These are phyloP conservation scores for Cyberlindnera japonica DNA, from an alignment of 805 yeast species.

Conservation along the genomic window DNA sequence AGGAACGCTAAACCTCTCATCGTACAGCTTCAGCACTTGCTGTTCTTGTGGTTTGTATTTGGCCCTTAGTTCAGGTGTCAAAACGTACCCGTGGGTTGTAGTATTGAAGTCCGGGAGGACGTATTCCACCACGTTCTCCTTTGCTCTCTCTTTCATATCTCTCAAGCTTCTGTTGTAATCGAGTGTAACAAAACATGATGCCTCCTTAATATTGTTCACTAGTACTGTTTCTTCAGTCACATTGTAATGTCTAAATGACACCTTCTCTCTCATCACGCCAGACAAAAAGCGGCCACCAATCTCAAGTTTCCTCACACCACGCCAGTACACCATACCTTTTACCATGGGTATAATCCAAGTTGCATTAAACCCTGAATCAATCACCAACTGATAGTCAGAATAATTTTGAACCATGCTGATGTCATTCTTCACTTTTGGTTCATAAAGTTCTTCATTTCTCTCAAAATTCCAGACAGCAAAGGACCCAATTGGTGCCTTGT, in stretches of 20 bases:
- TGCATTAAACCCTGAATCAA: slow-evolving; percentile 85
- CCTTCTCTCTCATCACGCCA: slow-evolving; percentile 76
- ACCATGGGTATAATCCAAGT: slow-evolving; percentile 86
- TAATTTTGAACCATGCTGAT: slow-evolving; percentile 24
- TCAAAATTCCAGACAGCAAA: slow-evolving; percentile 58
- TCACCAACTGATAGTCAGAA: slow-evolving; percentile 68
- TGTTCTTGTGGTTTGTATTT: slow-evolving; percentile 42
- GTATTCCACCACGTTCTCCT: slow-evolving; percentile 53
- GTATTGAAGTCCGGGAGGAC: slow-evolving; percentile 86
- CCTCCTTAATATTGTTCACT: slow-evolving; percentile 82
- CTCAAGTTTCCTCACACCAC: slow-evolving; percentile 72
- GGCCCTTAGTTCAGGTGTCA: slow-evolving; percentile 31
- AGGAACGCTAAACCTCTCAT: slow-evolving; percentile 86
- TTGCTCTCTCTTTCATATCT: slow-evolving; percentile 27
- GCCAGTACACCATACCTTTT: slow-evolving; percentile 71
- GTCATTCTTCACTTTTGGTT: slow-evolving; percentile 22
- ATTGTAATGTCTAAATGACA: slow-evolving; percentile 89
- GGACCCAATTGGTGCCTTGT: slow-evolving; percentile 59
- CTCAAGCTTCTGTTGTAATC: slow-evolving; percentile 51
- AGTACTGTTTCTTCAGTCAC: slow-evolving; percentile 87
- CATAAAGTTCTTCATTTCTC: slow-evolving; percentile 27
- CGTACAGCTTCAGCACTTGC: slow-evolving; percentile 66
- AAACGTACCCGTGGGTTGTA: slow-evolving; percentile 70
- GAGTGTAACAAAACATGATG: slow-evolving; percentile 62
- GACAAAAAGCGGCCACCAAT: slow-evolving; percentile 85